A percentile compares a stretch with the other conserved stretches of the same genome.
Evolutionary conservation across 106 monocot genomes (phyloP).

Genomic region (Triglochin maritima): DNA sequence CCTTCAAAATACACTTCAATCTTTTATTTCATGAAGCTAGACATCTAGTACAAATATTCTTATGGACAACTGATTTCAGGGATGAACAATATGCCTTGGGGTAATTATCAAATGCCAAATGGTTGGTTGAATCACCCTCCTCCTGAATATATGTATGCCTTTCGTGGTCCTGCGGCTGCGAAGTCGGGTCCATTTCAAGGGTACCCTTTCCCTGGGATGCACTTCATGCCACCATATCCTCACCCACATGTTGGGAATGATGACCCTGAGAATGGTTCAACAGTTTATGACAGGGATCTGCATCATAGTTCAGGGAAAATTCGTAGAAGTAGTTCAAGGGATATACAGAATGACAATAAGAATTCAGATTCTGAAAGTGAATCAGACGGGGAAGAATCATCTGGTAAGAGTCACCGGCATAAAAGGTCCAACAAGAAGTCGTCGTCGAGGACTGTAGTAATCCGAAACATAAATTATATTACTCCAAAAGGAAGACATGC

Average conservation of each 20-base stretch:
- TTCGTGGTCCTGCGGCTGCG: constrained; percentile 6
- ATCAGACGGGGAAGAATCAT: constrained; percentile 1
- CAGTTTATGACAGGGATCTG: not conserved
- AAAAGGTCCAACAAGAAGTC: constrained; percentile 11
- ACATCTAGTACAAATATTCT: too few species aligned
- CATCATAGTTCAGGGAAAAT: not conserved
- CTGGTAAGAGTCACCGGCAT: not conserved
- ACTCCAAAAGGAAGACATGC: constrained; percentile 14
- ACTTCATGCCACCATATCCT: constrained; percentile 11
- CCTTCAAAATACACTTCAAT: too few species aligned
- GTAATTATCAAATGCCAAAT: constrained; percentile 4
- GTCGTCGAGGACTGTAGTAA: constrained; percentile 19
- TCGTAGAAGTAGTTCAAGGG: not conserved
- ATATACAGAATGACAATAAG: constrained; percentile 2
- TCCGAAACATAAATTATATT: constrained; percentile 30
- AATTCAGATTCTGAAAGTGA: constrained; percentile 8
- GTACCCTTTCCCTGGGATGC: constrained; percentile 18
- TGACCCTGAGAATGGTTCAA: not conserved
- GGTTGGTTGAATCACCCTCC: constrained; percentile 14
- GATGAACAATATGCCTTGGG: not conserved
- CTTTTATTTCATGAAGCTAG: too few species aligned
- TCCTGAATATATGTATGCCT: constrained; percentile 10
- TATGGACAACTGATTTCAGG: not conserved
- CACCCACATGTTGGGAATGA: not conserved
- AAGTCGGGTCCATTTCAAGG: constrained; percentile 12